Percentiles rank a stretch among this genome's conserved stretches.
Conservation (phyloP, 2,329 filamentous ascomycete species). For the Fusarium algeriense region DNA sequence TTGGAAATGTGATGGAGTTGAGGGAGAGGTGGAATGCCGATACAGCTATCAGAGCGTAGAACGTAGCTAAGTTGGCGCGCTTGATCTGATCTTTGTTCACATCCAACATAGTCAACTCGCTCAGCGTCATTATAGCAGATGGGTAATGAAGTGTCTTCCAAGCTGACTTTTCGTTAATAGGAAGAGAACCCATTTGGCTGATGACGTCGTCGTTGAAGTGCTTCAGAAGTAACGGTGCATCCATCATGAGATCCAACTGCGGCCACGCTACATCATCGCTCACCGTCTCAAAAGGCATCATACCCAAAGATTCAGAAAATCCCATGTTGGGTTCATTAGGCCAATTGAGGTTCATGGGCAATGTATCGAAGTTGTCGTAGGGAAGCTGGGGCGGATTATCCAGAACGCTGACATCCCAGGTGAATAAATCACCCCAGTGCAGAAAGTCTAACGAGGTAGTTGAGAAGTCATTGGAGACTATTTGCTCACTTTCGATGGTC, state of each 20-base stretch:
- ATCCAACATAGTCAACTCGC: constrained; percentile 37
- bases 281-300: constrained; percentile 3
- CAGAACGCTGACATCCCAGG: constrained; percentile 39
- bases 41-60: constrained; percentile 38
- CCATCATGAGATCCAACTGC: constrained; percentile 33
- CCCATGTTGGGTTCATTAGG: constrained; percentile 4
- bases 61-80: constrained; percentile 32
- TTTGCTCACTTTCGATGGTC: not conserved
- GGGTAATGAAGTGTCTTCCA: constrained; percentile 41
- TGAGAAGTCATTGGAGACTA: not conserved
- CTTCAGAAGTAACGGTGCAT: constrained; percentile 28
- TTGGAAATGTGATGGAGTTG: constrained; percentile 18
- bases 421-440: constrained; percentile 41
- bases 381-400: constrained; percentile 29
- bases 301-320: constrained; percentile 16
- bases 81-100: constrained; percentile 32
- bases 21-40: constrained; percentile 35
- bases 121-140: constrained; percentile 36
- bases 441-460: constrained; percentile 26
- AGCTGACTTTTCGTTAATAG: constrained; percentile 42
- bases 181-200: constrained; percentile 40
- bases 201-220: constrained; percentile 45
- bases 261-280: constrained; percentile 30
- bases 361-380: constrained; percentile 10
- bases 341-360: constrained; percentile 30